Percentiles rank a stretch among this genome's conserved stretches.
Evolutionary conservation across 495 filamentous ascomycete species (phyloP).

Genomic region (Baudoinia panamericana): DNA sequence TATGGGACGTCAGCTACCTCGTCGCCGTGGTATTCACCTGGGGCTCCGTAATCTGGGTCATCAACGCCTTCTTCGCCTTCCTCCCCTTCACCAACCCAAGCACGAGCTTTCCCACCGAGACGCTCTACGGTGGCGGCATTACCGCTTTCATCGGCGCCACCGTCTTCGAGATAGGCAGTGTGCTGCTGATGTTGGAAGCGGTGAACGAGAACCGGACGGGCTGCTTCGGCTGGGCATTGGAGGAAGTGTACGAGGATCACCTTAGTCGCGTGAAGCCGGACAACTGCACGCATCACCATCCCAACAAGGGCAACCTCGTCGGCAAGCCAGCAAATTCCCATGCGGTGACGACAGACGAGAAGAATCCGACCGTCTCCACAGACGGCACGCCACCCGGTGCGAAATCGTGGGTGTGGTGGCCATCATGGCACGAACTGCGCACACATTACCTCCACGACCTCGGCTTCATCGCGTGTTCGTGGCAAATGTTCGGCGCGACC

Average conservation of each 20-base stretch:
- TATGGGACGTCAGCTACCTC: conserved; percentile 58
- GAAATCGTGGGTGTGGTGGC: conserved; percentile 46
- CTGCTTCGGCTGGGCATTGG: conserved; percentile 57
- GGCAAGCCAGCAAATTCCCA: conserved; percentile 19
- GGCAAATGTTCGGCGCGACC: conserved; percentile 49
- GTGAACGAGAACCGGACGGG: conserved; percentile 51
- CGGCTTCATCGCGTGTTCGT: conserved; percentile 51
- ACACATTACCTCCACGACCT: conserved; percentile 54
- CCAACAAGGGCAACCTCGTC: conserved; percentile 37
- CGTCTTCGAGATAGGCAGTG: conserved; percentile 52
- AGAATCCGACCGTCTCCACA: conserved; percentile 11
- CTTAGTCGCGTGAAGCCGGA: neutral
- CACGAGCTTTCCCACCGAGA: conserved; percentile 44
- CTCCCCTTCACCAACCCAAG: conserved; percentile 43
- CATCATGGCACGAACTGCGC: conserved; percentile 41
- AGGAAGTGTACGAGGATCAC: conserved; percentile 9
- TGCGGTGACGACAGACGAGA: neutral
- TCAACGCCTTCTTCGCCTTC: conserved; percentile 58
- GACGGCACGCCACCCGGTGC: conserved; percentile 3
- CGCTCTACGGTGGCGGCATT: conserved; percentile 41
- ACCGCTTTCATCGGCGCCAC: conserved; percentile 59
- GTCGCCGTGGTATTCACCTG: conserved; percentile 53
- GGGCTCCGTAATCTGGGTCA: conserved; percentile 51
- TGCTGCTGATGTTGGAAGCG: conserved; percentile 55
- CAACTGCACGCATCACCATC: conserved; percentile 42